phyloP scores from a whole-genome alignment of 495 filamentous ascomycete species.

The Daldinia caldariorum region DNA sequence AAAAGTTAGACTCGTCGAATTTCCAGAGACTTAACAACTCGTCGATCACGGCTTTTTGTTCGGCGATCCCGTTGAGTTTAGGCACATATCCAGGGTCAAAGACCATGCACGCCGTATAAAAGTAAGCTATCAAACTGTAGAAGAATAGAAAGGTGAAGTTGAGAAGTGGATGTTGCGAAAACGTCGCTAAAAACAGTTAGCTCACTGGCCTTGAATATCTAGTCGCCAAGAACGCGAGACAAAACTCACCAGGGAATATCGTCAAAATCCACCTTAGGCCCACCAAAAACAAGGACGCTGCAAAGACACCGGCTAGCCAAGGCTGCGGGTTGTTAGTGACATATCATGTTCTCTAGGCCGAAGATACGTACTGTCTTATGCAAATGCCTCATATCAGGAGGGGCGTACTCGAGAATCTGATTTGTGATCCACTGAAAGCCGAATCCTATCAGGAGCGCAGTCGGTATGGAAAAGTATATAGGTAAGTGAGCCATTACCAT shows the following conservation, averaged over 20 bases:
- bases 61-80: constrained; percentile 83
- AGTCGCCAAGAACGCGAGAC: neutral
- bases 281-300: constrained; percentile 85
- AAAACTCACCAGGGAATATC: constrained; percentile 67
- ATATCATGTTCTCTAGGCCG: neutral
- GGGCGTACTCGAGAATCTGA: constrained; percentile 80
- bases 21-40: constrained; percentile 84
- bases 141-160: constrained; percentile 78
- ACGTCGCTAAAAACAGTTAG: constrained; percentile 64
- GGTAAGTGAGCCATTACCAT: constrained; percentile 77
- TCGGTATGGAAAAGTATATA: constrained; percentile 77
- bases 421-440: constrained; percentile 81
- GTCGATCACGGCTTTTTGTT: constrained; percentile 87
- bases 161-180: constrained; percentile 68
- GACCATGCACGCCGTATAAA: constrained; percentile 85
- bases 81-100: constrained; percentile 95
- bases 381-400: constrained; percentile 83
- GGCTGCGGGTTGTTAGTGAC: constrained; percentile 63
- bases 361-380: constrained; percentile 78
- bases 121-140: constrained; percentile 76
- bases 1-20: constrained; percentile 95
- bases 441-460: constrained; percentile 71
- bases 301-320: constrained; percentile 93
- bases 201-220: neutral
- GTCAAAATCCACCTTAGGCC: constrained; percentile 76